A percentile compares a stretch with the other conserved stretches of the same genome.
Conservation (phyloP, 1,139 yeast genomes). For the Hyphopichia burtonii region DNA sequence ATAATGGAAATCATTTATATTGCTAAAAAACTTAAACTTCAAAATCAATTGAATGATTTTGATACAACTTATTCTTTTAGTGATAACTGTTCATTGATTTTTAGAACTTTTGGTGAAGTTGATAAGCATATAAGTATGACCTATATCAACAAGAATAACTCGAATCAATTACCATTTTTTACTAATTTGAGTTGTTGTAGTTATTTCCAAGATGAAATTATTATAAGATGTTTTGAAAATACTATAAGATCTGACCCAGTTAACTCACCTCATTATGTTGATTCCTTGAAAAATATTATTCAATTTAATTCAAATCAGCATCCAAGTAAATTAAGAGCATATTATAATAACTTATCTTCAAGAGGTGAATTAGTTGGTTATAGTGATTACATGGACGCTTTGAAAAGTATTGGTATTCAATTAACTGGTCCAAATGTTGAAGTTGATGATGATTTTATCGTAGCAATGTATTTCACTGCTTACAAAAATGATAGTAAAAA, state of each 20-base stretch:
- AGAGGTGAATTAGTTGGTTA: constrained; percentile 61
- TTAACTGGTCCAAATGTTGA: constrained; percentile 17
- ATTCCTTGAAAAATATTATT: constrained; percentile 42
- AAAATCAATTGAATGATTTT: constrained; percentile 27
- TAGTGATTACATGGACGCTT: constrained; percentile 56
- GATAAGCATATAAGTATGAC: constrained; percentile 38
- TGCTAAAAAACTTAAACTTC: constrained; percentile 26
- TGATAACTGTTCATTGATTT: constrained; percentile 36
- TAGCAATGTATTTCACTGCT: constrained; percentile 47
- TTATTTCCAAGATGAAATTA: constrained; percentile 59
- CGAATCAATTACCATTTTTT: constrained; percentile 28
- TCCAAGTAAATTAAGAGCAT: constrained; percentile 36
- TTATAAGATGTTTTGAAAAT: constrained; percentile 61
- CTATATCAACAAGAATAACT: constrained; percentile 23
- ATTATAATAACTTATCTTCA: constrained; percentile 50
- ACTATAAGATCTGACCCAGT: constrained; percentile 53
- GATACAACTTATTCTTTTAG: constrained; percentile 39
- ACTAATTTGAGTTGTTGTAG: constrained; percentile 59
- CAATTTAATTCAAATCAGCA: constrained; percentile 12
- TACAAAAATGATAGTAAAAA: constrained; percentile 34
- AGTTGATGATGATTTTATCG: constrained; percentile 42
- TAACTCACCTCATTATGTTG: constrained; percentile 64
- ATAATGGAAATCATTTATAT: constrained; percentile 47
- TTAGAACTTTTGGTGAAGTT: constrained; percentile 36
- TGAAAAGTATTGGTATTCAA: constrained; percentile 52